Percentiles rank a stretch among this genome's conserved stretches.
These are phyloP conservation scores for Isoetes taiwanensis DNA, from an alignment of 75 land plant species.

Conservation along the genomic window DNA sequence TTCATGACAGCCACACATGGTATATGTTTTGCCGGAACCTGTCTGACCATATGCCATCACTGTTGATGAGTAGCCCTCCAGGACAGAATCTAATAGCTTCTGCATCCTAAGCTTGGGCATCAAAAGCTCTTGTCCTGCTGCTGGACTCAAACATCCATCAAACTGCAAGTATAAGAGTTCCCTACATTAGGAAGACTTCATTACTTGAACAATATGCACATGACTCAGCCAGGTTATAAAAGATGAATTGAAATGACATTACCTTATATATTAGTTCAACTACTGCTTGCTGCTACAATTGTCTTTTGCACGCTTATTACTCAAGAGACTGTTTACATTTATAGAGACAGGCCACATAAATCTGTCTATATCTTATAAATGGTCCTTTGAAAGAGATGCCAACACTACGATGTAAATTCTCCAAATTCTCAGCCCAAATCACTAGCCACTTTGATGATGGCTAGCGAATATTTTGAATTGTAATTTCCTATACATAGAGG, in stretches of 20 bases:
- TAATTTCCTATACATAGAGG: too few species aligned
- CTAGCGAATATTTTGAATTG: too few species aligned
- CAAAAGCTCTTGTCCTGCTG: constrained; percentile 16
- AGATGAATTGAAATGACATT: neutral
- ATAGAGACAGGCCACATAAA: too few species aligned
- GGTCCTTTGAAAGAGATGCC: too few species aligned
- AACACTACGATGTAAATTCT: too few species aligned
- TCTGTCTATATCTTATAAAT: too few species aligned
- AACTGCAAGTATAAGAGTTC: constrained; percentile 12
- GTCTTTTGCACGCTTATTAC: constrained; percentile 15
- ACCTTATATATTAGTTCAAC: too few species aligned
- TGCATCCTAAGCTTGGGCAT: constrained; percentile 17
- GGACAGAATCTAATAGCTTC: constrained; percentile 20
- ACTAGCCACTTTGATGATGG: too few species aligned
- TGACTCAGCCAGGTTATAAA: neutral
- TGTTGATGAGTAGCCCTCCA: constrained; percentile 33
- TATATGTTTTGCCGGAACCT: constrained; percentile 32
- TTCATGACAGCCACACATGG: constrained; percentile 30
- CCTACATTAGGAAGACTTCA: neutral
- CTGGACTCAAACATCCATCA: constrained; percentile 29
- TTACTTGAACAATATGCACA: neutral
- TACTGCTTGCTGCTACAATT: constrained; percentile 10
- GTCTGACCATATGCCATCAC: constrained; percentile 37
- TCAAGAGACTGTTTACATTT: constrained; percentile 16
- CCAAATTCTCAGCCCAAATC: too few species aligned